Percentiles rank a stretch among this genome's conserved stretches.
Conservation (phyloP, 1,284 basidiomycete species). For the Tetrapyrgos nigripes region DNA sequence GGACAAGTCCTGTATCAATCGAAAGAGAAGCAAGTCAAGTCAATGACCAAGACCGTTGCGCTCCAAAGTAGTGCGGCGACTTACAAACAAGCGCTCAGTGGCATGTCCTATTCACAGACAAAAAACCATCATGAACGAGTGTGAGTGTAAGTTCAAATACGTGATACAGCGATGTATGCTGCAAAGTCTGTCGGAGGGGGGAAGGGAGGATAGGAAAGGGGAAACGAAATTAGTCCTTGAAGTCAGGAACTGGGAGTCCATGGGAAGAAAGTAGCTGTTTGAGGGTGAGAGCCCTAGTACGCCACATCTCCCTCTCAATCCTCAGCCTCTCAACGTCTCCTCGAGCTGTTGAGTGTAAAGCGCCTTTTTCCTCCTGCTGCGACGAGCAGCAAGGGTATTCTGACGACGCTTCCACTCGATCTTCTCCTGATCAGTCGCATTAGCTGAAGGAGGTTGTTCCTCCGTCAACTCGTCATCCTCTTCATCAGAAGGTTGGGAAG, state of each 20-base stretch:
- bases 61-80: background rate
- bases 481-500: conserved; percentile 38
- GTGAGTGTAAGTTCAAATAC: too few relatives aligned
- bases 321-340: conserved; percentile 51
- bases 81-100: background rate
- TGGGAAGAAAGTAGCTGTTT: conserved; percentile 56
- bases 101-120: too few relatives aligned
- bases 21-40: background rate
- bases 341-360: conserved; percentile 70
- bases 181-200: background rate
- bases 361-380: conserved; percentile 78
- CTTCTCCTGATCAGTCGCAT: conserved; percentile 67
- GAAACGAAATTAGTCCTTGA: conserved; percentile 26
- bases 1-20: background rate
- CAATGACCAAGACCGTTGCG: background rate
- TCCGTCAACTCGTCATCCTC: conserved; percentile 56
- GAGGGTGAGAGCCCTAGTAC: conserved; percentile 49
- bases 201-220: background rate
- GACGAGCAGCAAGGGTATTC: conserved; percentile 84
- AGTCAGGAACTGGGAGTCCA: conserved; percentile 50
- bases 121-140: too few relatives aligned
- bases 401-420: conserved; percentile 81
- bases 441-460: conserved; percentile 43
- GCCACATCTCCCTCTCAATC: conserved; percentile 60
- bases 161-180: background rate